Evolutionary conservation across 2,329 filamentous ascomycete genomes (phyloP).

Genomic region (Cladosporium cucumerinum): DNA sequence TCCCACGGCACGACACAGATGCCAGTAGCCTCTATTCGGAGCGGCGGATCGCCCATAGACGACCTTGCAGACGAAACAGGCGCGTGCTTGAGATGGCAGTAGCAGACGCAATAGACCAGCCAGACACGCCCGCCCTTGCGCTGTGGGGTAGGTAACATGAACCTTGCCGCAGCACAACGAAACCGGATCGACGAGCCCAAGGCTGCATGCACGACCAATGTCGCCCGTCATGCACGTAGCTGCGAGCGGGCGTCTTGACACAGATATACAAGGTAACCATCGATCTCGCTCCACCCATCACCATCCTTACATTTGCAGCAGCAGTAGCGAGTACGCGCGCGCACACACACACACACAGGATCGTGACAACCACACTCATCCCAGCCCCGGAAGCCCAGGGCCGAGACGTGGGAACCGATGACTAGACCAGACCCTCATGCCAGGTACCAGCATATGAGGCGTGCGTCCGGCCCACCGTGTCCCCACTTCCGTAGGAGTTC

Average conservation of each 20-base stretch:
- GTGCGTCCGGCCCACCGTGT: constrained; percentile 2
- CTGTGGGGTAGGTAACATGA: constrained; percentile 13
- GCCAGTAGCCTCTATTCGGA: constrained; percentile 15
- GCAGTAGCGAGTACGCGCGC: not conserved
- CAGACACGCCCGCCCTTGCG: constrained; percentile 14
- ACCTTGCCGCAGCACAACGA: constrained; percentile 14
- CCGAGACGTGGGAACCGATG: constrained; percentile 15
- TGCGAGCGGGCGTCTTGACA: constrained; percentile 14
- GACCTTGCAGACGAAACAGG: constrained; percentile 13
- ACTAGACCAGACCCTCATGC: constrained; percentile 11
- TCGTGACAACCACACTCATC: not conserved
- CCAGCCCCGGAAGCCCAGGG: constrained; percentile 13
- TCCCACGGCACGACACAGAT: constrained; percentile 16
- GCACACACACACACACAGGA: not conserved
- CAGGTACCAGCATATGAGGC: constrained; percentile 16
- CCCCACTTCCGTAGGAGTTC: constrained; percentile 6
- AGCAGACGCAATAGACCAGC: constrained; percentile 2
- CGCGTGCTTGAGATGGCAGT: constrained; percentile 12
- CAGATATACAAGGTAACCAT: constrained; percentile 17
- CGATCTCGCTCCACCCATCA: constrained; percentile 15
- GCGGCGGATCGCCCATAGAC: constrained; percentile 13
- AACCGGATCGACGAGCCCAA: constrained; percentile 12
- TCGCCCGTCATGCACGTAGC: constrained; percentile 12
- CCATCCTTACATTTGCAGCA: constrained; percentile 11
- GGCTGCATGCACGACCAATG: constrained; percentile 11